These are phyloP conservation scores for Penicillium sp. DNA, from an alignment of 2,329 filamentous ascomycete genomes.

Conservation along the genomic window DNA sequence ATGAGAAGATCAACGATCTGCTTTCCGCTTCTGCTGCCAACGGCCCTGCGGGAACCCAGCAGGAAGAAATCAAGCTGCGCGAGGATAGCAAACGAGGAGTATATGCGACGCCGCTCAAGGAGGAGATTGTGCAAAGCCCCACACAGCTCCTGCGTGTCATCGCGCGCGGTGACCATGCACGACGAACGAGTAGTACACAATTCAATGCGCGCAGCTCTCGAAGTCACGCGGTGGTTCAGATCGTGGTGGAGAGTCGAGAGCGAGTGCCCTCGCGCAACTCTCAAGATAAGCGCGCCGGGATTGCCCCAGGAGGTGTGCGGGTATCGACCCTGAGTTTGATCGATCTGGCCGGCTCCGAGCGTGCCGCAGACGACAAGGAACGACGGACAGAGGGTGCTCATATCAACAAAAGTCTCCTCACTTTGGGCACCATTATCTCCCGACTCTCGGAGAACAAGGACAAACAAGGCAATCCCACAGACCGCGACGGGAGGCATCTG, in stretches of 20 bases:
- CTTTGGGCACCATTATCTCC: constrained; percentile 89
- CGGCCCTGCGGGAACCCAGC: constrained; percentile 54
- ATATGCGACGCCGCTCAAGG: constrained; percentile 91
- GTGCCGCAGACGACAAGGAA: constrained; percentile 92
- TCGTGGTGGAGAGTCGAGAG: constrained; percentile 94
- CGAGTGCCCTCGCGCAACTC: constrained; percentile 59
- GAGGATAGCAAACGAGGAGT: constrained; percentile 96
- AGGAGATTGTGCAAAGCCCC: constrained; percentile 97
- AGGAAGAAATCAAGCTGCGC: constrained; percentile 94
- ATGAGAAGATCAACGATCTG: constrained; percentile 93
- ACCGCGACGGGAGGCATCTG: constrained; percentile 86
- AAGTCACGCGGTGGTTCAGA: constrained; percentile 97
- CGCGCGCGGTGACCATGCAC: constrained; percentile 84
- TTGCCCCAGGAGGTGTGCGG: constrained; percentile 81
- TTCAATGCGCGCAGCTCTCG: constrained; percentile 96
- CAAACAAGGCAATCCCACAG: constrained; percentile 65
- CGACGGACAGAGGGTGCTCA: constrained; percentile 90
- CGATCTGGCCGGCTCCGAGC: constrained; percentile 92
- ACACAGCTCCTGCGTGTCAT: constrained; percentile 94
- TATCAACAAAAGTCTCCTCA: constrained; percentile 97
- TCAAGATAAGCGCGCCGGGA: constrained; percentile 63
- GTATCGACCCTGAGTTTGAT: constrained; percentile 95
- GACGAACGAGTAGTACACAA: constrained; percentile 88
- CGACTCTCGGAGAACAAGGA: constrained; percentile 87
- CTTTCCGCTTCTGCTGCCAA: constrained; percentile 67